These are phyloP conservation scores for Amylostereum areolatum DNA, from an alignment of 1,284 basidiomycete species.

Conservation along the genomic window DNA sequence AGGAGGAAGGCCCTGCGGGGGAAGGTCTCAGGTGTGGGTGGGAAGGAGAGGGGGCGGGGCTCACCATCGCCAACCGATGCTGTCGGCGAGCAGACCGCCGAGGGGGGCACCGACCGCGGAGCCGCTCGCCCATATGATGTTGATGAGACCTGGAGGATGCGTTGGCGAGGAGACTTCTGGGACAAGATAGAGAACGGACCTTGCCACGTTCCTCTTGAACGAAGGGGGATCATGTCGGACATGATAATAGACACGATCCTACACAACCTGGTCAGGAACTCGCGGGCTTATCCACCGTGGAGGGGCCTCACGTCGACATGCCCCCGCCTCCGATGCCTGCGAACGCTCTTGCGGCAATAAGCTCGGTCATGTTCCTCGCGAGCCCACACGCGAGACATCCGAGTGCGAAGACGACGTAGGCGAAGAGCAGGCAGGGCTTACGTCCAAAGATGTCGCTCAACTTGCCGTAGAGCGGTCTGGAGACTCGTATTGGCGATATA, in stretches of 20 bases:
- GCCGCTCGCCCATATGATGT: conserved; percentile 50
- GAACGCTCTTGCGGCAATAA: conserved; percentile 51
- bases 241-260: conserved; percentile 56
- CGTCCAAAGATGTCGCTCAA: conserved; percentile 62
- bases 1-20: conserved; percentile 46
- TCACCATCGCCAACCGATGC: conserved; percentile 57
- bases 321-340: conserved; percentile 58
- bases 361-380: conserved; percentile 46
- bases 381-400: conserved; percentile 51
- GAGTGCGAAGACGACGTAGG: conserved; percentile 49
- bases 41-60: background rate
- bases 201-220: conserved; percentile 60
- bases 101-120: conserved; percentile 51
- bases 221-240: conserved; percentile 54
- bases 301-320: conserved; percentile 46
- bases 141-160: conserved; percentile 36
- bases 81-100: conserved; percentile 52
- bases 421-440: conserved; percentile 49
- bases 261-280: background rate
- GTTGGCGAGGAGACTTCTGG: background rate
- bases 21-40: background rate
- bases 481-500: background rate
- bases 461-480: conserved; percentile 56
- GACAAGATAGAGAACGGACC: conserved; percentile 25
- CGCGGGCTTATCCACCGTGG: background rate